A percentile compares a stretch with the other conserved stretches of the same genome.
These are phyloP conservation scores for Ogataea polymorpha DNA, from an alignment of 805 yeast species.

Conservation along the genomic window DNA sequence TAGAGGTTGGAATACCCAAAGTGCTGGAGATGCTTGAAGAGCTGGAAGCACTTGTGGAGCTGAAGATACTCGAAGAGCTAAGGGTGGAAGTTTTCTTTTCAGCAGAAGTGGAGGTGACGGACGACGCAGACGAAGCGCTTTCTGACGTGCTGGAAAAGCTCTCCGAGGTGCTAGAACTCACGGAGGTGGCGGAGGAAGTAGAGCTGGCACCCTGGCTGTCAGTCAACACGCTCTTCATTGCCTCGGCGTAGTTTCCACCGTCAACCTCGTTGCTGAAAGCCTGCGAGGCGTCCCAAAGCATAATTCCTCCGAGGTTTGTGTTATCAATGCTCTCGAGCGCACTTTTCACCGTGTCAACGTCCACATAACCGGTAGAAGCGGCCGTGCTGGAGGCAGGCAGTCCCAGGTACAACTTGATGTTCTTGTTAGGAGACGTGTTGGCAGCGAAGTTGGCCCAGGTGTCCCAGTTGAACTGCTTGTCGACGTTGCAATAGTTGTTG, in stretches of 20 bases:
- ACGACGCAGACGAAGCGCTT: background rate
- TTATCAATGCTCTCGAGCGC: constrained; percentile 26
- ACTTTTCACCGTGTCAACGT: constrained; percentile 37
- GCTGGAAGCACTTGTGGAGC: background rate
- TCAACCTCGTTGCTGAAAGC: constrained; percentile 46
- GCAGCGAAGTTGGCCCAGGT: constrained; percentile 69
- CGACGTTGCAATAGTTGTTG: constrained; percentile 73
- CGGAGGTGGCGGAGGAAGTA: constrained; percentile 8
- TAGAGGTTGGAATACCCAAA: background rate
- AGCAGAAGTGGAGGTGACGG: constrained; percentile 17
- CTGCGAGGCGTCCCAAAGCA: constrained; percentile 83
- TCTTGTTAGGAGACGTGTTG: constrained; percentile 56
- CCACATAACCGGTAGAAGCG: constrained; percentile 56
- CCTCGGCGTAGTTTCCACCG: constrained; percentile 32
- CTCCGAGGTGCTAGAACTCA: background rate
- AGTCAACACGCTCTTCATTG: constrained; percentile 25
- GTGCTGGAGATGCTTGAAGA: background rate
- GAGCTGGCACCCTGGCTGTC: constrained; percentile 1
- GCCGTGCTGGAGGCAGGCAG: constrained; percentile 56
- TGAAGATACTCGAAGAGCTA: constrained; percentile 4
- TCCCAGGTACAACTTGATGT: constrained; percentile 72
- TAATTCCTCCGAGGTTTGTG: constrained; percentile 63
- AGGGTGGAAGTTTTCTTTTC: constrained; percentile 5
- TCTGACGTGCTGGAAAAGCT: constrained; percentile 2
- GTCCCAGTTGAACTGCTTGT: constrained; percentile 54